Evolutionary conservation across 2,329 filamentous ascomycete genomes (phyloP).

Genomic region (Fusarium poae): DNA sequence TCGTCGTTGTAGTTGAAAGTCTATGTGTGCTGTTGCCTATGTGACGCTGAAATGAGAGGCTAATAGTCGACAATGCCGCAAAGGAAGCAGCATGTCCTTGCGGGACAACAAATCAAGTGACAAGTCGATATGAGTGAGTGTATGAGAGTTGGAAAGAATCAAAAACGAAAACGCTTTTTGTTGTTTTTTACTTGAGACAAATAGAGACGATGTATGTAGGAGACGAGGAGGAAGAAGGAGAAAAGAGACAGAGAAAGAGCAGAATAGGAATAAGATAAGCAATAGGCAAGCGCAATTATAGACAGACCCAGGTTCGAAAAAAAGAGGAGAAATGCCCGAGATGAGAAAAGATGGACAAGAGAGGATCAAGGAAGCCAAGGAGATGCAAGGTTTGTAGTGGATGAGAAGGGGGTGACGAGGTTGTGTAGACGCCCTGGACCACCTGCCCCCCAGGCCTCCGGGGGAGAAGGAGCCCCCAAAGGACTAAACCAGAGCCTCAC

Average conservation of each 20-base stretch:
- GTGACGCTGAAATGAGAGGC: constrained; percentile 47
- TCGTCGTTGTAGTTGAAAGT: constrained; percentile 30
- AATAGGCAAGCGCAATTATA: constrained; percentile 25
- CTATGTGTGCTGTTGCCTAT: constrained; percentile 28
- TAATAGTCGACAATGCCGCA: constrained; percentile 46
- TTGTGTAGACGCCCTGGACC: constrained; percentile 32
- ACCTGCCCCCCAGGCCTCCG: constrained; percentile 3
- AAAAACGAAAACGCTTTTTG: constrained; percentile 40
- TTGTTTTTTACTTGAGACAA: constrained; percentile 24
- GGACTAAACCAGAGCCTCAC: constrained; percentile 16
- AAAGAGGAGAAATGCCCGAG: constrained; percentile 40
- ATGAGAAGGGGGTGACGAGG: constrained; percentile 26
- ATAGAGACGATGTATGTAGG: constrained; percentile 37
- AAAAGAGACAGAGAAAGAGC: constrained; percentile 12
- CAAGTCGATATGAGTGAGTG: constrained; percentile 22
- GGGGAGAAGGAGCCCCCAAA: neutral
- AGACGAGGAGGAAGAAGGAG: constrained; percentile 26
- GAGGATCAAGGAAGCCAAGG: constrained; percentile 33
- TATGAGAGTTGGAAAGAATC: constrained; percentile 23
- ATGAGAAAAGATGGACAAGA: constrained; percentile 39
- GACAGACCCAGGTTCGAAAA: constrained; percentile 24
- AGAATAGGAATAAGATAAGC: constrained; percentile 36
- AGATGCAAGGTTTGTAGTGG: constrained; percentile 37
- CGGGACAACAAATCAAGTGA: constrained; percentile 33
- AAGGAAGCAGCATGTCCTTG: constrained; percentile 47